phyloP scores from a whole-genome alignment of 768 basidiomycete genomes.

The Cystofilobasidium ferigula region DNA sequence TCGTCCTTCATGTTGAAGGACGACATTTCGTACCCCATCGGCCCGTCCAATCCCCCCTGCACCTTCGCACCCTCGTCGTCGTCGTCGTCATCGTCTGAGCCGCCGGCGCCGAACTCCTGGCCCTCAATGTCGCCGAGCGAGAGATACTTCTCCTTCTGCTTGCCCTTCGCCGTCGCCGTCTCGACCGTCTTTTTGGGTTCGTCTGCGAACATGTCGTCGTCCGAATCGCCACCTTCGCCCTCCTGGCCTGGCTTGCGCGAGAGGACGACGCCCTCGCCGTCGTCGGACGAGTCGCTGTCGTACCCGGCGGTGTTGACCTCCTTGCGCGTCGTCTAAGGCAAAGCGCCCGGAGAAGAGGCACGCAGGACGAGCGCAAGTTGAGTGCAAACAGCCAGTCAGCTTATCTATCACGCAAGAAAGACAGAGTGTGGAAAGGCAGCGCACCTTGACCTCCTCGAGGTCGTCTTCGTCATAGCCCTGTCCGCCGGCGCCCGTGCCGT shows the following conservation, averaged over 20 bases:
- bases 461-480: conserved; percentile 16
- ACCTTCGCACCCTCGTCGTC: conserved; percentile 71
- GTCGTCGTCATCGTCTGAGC: conserved; percentile 33
- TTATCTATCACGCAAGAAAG: too few species aligned
- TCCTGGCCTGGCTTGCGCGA: conserved; percentile 48
- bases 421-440: too few species aligned
- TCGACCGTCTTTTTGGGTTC: conserved; percentile 37
- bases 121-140: conserved; percentile 92
- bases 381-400: too few species aligned
- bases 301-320: conserved; percentile 79
- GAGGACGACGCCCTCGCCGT: conserved; percentile 84
- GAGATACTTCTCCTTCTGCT: conserved; percentile 52
- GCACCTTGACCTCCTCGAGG: conserved; percentile 23
- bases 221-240: conserved; percentile 37
- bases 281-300: conserved; percentile 86
- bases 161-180: conserved; percentile 17
- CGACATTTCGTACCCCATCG: conserved; percentile 87
- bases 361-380: too few species aligned
- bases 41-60: conserved; percentile 31
- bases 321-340: conserved; percentile 50
- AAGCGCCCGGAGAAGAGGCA: too few species aligned
- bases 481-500: too few species aligned
- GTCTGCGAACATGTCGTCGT: conserved; percentile 36
- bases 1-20: conserved; percentile 99
- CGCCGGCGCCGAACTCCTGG: conserved; percentile 58